Evolutionary conservation across 116 monocot species (phyloP).

Genomic region (Zostera marina): DNA sequence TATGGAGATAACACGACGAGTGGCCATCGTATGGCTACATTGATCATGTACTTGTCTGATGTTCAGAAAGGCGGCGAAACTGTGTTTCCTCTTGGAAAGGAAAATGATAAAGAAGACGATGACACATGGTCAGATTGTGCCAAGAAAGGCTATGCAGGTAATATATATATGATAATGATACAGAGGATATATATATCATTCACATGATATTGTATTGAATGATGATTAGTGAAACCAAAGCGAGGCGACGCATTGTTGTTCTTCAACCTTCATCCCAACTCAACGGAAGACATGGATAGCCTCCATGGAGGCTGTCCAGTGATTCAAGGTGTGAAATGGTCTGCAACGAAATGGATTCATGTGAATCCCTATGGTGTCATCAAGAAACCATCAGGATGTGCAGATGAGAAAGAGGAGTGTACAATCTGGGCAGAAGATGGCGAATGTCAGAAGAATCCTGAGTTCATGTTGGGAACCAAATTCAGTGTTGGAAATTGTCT

Average conservation of each 20-base stretch:
- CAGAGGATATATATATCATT: no score
- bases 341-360: conserved; percentile 86
- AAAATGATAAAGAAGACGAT: conserved; percentile 5
- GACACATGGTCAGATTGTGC: conserved; percentile 84
- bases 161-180: no score
- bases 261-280: conserved; percentile 55
- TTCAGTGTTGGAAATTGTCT: not conserved
- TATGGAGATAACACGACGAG: conserved; percentile 35
- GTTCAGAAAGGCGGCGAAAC: conserved; percentile 67
- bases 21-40: conserved; percentile 43
- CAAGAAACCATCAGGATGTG: not conserved
- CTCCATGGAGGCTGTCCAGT: conserved; percentile 77
- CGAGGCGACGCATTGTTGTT: conserved; percentile 75
- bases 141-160: conserved; percentile 74
- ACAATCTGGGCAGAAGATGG: not conserved
- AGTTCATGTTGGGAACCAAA: not conserved
- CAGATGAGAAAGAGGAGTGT: not conserved
- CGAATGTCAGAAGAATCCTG: conserved; percentile 4
- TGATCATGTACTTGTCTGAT: conserved; percentile 57
- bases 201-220: not conserved
- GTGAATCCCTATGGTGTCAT: conserved; percentile 11
- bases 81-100: conserved; percentile 65
- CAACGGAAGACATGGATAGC: conserved; percentile 40
- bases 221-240: conserved; percentile 45
- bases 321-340: conserved; percentile 74